Evolutionary conservation across 352 stramenopile genomes (phyloP), one percentile per base, ranked within the genome.

Genomic region (Pythium plurisporium): DNA sequence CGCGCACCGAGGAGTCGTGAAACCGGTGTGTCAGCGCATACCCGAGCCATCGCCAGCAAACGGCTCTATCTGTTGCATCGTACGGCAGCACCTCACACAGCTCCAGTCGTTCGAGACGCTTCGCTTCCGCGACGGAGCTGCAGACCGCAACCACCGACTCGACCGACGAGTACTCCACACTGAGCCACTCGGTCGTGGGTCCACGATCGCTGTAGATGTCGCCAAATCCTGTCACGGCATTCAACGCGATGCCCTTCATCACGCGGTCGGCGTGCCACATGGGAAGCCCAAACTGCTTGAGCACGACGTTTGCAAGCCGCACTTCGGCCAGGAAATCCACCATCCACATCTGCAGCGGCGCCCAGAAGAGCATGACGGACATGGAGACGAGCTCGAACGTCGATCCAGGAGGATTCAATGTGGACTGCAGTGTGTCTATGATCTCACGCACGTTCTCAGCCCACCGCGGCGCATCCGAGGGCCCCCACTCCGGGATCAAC

Each of bases 1-100:
- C 23, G 0, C 25, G 25, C 5, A 55, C 22, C 5, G 48, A 55
- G 2, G 48, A 46, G 7, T 5, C 11, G 15, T 40, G 29, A 15
- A 38, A 55, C 7, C 30, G 48, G 25, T 29, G 10, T 9, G 17
- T 17, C 1, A 55, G 48, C 11, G 48, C 48, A 25, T 46, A 55
- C 2, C 48, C 48, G 17, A 55, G 48, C 48, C 48, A 55, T 8
- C 48, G 38, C 48, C 48, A 55, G 19, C 23, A 45, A 0, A 45
- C 17, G 0, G 33, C 36, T 20, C 48, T 22, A n/a, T 55, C 14
- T 17, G 5, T 14, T 31, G 31, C 23, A 17, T 30, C 22, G n/a
- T 4, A 2, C 14, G 46, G 33, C 3, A 55, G 23, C 2, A 30
- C 11, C 22, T 41, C 22, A 14, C 30, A 46, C 1, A 56, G 15